phyloP scores from a whole-genome alignment of 1,139 yeast species.

The Kluyveromyces marxianus region DNA sequence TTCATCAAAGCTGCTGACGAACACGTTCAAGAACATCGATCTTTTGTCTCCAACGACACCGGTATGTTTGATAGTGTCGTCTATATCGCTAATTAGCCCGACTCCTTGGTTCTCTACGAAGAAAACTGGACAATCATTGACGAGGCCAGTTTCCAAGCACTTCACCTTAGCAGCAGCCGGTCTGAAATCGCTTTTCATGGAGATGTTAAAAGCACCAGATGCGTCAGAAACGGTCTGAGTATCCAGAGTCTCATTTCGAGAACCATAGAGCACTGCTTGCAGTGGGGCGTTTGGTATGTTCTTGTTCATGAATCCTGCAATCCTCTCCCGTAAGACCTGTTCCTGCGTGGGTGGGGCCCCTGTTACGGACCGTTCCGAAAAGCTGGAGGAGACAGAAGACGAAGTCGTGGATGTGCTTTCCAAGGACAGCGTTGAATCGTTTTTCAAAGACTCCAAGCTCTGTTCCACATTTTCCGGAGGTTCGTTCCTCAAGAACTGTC shows the following conservation, averaged over 20 bases:
- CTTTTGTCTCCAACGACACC: constrained; percentile 87
- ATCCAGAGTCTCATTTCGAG: constrained; percentile 25
- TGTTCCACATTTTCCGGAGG: constrained; percentile 26
- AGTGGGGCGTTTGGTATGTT: constrained; percentile 45
- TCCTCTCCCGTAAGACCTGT: constrained; percentile 40
- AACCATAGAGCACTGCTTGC: constrained; percentile 25
- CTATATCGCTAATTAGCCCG: constrained; percentile 84
- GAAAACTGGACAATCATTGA: not conserved
- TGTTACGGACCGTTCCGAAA: constrained; percentile 4
- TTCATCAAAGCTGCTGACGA: constrained; percentile 53
- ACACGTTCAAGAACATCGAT: constrained; percentile 68
- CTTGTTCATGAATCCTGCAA: constrained; percentile 54
- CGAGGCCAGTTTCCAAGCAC: constrained; percentile 1
- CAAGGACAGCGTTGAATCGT: constrained; percentile 6
- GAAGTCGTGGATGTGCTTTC: constrained; percentile 6
- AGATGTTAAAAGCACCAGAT: constrained; percentile 50
- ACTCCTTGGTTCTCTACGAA: constrained; percentile 37
- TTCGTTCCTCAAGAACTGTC: constrained; percentile 51
- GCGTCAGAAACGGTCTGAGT: constrained; percentile 42
- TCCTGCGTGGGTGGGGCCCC: constrained; percentile 3
- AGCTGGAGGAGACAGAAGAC: constrained; percentile 6
- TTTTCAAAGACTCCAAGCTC: constrained; percentile 9
- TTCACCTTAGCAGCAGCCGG: constrained; percentile 41
- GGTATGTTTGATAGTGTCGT: constrained; percentile 85
- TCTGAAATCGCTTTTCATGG: constrained; percentile 43